Conservation (phyloP, 129 eudicot species). For the Centrapalus pauciflorus region DNA sequence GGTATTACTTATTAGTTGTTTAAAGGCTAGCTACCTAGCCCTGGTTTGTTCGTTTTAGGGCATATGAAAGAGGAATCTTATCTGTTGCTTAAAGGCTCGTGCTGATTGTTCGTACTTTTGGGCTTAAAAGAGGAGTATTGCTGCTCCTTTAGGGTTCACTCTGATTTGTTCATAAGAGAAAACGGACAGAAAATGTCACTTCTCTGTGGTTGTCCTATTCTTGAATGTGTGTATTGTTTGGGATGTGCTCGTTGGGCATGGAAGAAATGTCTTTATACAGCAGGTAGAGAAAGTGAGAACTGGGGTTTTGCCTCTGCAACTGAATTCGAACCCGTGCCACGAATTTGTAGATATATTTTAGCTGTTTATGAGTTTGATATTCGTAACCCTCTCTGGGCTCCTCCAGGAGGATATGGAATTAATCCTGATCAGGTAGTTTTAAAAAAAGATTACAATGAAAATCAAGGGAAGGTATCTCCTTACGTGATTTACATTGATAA, state of each 20-base stretch:
- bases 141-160: background rate
- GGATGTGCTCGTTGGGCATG: constrained; percentile 93
- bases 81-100: background rate
- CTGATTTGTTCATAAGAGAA: constrained; percentile 3
- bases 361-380: constrained; percentile 86
- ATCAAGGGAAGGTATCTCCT: constrained; percentile 73
- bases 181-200: constrained; percentile 50
- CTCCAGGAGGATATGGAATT: constrained; percentile 84
- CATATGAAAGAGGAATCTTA: background rate
- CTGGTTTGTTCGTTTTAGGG: background rate
- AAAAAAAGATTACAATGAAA: constrained; percentile 59
- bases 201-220: constrained; percentile 62
- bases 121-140: background rate
- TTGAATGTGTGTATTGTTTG: constrained; percentile 87
- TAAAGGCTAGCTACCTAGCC: background rate
- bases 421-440: constrained; percentile 71
- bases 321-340: constrained; percentile 82
- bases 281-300: constrained; percentile 82
- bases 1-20: background rate
- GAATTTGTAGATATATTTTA: constrained; percentile 66
- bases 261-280: constrained; percentile 80
- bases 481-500: constrained; percentile 85
- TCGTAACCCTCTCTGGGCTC: constrained; percentile 83
- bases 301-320: constrained; percentile 80
- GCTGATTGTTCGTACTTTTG: background rate